Evolutionary conservation across 768 basidiomycete species (phyloP).

Genomic region (Lyophyllum decastes): DNA sequence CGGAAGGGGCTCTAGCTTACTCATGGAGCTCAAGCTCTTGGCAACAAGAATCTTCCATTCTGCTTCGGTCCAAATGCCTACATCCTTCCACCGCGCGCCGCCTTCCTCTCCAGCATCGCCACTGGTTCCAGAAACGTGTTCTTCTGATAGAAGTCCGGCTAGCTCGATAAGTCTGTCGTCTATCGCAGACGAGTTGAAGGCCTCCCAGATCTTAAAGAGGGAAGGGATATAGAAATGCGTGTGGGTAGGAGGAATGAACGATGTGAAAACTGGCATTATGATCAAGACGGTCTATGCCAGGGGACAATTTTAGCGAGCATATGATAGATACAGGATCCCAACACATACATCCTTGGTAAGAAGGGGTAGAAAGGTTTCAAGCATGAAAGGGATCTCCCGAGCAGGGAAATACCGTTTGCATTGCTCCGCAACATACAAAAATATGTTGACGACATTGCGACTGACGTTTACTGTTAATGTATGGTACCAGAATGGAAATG

Average conservation of each 20-base stretch:
- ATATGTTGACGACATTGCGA: constrained; percentile 69
- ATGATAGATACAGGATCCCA: background rate
- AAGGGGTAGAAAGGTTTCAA: constrained; percentile 68
- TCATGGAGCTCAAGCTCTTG: constrained; percentile 82
- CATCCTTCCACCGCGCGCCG: constrained; percentile 69
- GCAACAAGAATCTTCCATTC: constrained; percentile 85
- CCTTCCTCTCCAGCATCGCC: constrained; percentile 57
- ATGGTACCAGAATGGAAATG: background rate
- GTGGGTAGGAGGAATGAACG: constrained; percentile 73
- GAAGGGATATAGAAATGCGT: constrained; percentile 69
- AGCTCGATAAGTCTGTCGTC: constrained; percentile 78
- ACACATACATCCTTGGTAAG: constrained; percentile 67
- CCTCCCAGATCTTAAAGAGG: constrained; percentile 77
- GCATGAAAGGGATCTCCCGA: constrained; percentile 67
- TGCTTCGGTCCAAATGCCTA: constrained; percentile 86
- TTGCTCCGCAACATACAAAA: constrained; percentile 73
- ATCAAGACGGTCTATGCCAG: constrained; percentile 56
- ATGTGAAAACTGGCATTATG: constrained; percentile 75
- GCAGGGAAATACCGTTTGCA: constrained; percentile 72
- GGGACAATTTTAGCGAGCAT: background rate
- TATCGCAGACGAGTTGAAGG: constrained; percentile 70
- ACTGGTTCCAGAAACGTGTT: constrained; percentile 60
- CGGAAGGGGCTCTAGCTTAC: constrained; percentile 37
- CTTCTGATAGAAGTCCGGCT: constrained; percentile 68
- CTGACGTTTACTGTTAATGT: constrained; percentile 27